Percentiles rank a stretch among this genome's conserved stretches.
These are phyloP conservation scores for Hypoxylon intermedium DNA, from an alignment of 495 filamentous ascomycete genomes.

Conservation along the genomic window DNA sequence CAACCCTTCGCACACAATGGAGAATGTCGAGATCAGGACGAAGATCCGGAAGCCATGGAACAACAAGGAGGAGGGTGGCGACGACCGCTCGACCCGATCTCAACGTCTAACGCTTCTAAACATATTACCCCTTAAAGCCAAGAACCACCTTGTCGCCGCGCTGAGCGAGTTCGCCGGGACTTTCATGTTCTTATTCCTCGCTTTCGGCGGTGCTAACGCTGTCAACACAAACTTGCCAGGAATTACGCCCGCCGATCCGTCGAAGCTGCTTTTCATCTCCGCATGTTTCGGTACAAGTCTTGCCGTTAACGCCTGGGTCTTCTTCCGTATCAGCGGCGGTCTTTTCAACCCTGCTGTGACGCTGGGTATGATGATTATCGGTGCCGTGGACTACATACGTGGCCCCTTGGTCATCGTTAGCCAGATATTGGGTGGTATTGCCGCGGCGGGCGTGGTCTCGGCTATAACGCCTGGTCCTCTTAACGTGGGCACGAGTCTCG, in stretches of 20 bases:
- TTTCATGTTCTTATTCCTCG: conserved; percentile 83
- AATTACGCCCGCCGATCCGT: conserved; percentile 44
- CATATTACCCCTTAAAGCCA: conserved; percentile 10
- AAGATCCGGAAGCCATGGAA: conserved; percentile 22
- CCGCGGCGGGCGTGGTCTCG: conserved; percentile 63
- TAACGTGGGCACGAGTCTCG: conserved; percentile 66
- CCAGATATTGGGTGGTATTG: conserved; percentile 66
- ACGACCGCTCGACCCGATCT: not conserved
- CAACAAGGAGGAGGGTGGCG: not conserved
- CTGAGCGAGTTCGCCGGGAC: conserved; percentile 80
- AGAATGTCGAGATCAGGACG: conserved; percentile 19
- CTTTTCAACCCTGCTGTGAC: conserved; percentile 81
- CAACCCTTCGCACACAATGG: conserved; percentile 2
- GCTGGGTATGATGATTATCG: conserved; percentile 63
- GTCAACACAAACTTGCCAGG: conserved; percentile 59
- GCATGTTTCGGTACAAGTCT: conserved; percentile 77
- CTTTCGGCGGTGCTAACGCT: conserved; percentile 79
- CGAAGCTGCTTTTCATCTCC: conserved; percentile 70
- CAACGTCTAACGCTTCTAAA: not conserved
- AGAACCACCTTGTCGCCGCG: conserved; percentile 64
- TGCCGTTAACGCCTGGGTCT: conserved; percentile 83
- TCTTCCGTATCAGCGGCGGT: conserved; percentile 81
- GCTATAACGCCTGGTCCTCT: conserved; percentile 68
- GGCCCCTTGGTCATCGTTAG: conserved; percentile 58
- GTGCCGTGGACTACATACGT: conserved; percentile 59